A percentile compares a stretch with the other conserved stretches of the same genome.
Evolutionary conservation across 2,329 filamentous ascomycete species (phyloP).

Genomic region (Phialophora expanda): DNA sequence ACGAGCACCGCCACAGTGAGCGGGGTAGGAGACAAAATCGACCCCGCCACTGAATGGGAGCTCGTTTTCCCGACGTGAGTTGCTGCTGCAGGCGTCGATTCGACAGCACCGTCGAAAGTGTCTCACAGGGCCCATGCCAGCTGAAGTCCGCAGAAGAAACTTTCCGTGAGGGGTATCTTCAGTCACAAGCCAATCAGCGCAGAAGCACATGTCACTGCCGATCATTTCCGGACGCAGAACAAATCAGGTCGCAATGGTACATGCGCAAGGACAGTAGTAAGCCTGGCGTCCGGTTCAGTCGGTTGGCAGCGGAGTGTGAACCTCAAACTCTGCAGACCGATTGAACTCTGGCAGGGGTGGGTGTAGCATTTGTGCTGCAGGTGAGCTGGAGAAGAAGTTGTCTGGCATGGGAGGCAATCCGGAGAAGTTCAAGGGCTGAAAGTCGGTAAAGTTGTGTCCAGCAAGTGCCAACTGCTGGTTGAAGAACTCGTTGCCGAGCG

Average conservation of each 20-base stretch:
- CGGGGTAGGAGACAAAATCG: not conserved
- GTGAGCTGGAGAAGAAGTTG: slow-evolving; percentile 30
- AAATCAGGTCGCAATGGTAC: slow-evolving; percentile 1
- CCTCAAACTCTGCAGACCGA: slow-evolving; percentile 38
- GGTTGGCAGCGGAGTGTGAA: slow-evolving; percentile 36
- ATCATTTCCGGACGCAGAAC: not conserved
- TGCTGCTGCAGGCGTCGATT: not conserved
- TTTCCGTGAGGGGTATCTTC: slow-evolving; percentile 3
- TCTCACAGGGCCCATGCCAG: not conserved
- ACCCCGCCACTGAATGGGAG: not conserved
- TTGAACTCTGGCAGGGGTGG: slow-evolving; percentile 39
- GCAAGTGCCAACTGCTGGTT: slow-evolving; percentile 30
- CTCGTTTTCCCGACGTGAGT: not conserved
- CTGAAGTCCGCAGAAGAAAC: not conserved
- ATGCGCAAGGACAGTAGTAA: not conserved
- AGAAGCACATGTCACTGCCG: not conserved
- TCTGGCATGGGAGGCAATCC: slow-evolving; percentile 29
- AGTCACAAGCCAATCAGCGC: not conserved
- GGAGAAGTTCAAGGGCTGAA: slow-evolving; percentile 24
- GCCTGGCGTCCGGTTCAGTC: slow-evolving; percentile 28
- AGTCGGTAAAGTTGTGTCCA: slow-evolving; percentile 25
- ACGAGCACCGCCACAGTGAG: not conserved
- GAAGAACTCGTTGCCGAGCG: slow-evolving; percentile 38
- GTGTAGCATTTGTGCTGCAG: slow-evolving; percentile 29
- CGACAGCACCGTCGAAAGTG: not conserved